Evolutionary conservation across 495 filamentous ascomycete genomes (phyloP).

Genomic region (Podospora bellae-mahoneyi): DNA sequence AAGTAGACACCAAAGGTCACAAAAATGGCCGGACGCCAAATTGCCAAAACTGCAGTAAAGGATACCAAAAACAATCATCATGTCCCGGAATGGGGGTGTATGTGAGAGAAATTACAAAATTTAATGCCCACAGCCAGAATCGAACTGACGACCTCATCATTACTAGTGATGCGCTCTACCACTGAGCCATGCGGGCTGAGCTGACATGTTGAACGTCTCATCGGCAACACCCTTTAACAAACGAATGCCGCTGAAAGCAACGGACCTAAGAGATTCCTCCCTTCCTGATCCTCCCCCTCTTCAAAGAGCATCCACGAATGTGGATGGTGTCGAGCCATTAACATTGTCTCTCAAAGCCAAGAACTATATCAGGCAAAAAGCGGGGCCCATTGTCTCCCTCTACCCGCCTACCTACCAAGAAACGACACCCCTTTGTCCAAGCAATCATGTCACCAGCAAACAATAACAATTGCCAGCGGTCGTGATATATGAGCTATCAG

Average conservation of each 20-base stretch:
- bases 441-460: neutral
- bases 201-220: neutral
- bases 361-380: neutral
- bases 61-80: too few species aligned
- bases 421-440: neutral
- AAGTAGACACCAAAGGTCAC: too few species aligned
- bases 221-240: neutral
- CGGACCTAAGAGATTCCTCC: neutral
- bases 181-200: conserved; percentile 21
- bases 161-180: conserved; percentile 27
- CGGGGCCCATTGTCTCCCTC: neutral
- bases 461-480: neutral
- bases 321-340: neutral
- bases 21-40: too few species aligned
- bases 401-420: too few species aligned
- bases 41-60: too few species aligned
- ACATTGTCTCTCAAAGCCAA: neutral
- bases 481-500: neutral
- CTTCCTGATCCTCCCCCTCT: neutral
- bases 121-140: conserved; percentile 23
- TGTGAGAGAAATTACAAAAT: neutral
- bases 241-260: neutral
- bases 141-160: conserved; percentile 25
- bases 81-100: too few species aligned
- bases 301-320: neutral